Percentiles rank a stretch among this genome's conserved stretches.
These are phyloP conservation scores for Umbilicaria muhlenbergii DNA, from an alignment of 495 filamentous ascomycete species.

Conservation along the genomic window DNA sequence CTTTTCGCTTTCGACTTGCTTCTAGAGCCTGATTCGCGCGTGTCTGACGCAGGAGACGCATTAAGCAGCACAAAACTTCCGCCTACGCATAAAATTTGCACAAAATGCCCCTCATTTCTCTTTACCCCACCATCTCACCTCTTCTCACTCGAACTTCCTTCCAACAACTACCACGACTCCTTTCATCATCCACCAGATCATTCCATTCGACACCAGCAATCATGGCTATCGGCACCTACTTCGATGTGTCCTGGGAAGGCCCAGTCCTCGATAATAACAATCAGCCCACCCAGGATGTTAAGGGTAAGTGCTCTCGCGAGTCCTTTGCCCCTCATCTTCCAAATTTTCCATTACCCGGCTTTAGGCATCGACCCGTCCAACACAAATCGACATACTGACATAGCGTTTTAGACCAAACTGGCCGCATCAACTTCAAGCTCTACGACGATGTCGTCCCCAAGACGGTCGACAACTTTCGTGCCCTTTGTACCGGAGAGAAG, in stretches of 20 bases:
- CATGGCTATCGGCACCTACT: slow-evolving; percentile 54
- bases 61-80: no score
- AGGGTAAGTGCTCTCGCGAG: slow-evolving; percentile 36
- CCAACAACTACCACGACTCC: slow-evolving; percentile 18
- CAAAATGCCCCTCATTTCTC: slow-evolving; percentile 1
- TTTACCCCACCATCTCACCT: neutral
- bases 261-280: slow-evolving; percentile 40
- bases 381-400: slow-evolving; percentile 13
- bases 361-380: neutral
- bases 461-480: slow-evolving; percentile 91
- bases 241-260: slow-evolving; percentile 52
- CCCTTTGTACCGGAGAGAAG: slow-evolving; percentile 85
- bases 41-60: no score
- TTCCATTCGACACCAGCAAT: slow-evolving; percentile 48
- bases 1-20: no score
- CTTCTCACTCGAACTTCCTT: neutral
- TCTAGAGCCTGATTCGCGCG: no score
- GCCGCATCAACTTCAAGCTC: slow-evolving; percentile 81
- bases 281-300: slow-evolving; percentile 38
- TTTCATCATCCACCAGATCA: slow-evolving; percentile 31
- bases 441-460: slow-evolving; percentile 80
- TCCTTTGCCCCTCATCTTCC: slow-evolving; percentile 3
- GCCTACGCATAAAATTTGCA: no score
- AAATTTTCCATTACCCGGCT: slow-evolving; percentile 6
- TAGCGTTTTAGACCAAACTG: slow-evolving; percentile 41